These are phyloP conservation scores for Inga oerstediana DNA, from an alignment of 306 rosid genomes.

Conservation along the genomic window DNA sequence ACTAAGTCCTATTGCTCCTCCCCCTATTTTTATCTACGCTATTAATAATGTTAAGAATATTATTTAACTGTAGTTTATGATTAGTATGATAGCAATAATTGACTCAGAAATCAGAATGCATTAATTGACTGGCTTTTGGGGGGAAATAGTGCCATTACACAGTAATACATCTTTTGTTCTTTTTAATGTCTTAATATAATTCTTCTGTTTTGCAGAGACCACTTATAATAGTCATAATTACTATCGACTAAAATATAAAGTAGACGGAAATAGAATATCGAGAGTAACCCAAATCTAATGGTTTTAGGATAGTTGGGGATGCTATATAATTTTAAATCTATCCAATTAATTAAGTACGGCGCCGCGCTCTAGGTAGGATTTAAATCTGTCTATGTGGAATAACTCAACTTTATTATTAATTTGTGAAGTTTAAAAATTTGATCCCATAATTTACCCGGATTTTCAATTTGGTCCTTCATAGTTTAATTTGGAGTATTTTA, in stretches of 20 bases:
- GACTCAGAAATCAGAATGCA: neutral
- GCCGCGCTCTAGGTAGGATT: neutral
- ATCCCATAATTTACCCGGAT: neutral
- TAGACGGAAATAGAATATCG: neutral
- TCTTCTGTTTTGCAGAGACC: neutral
- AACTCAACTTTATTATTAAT: neutral
- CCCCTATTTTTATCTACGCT: neutral
- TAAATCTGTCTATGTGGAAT: neutral
- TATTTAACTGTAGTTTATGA: neutral
- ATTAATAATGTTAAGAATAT: neutral
- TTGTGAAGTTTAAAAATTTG: too few relatives aligned
- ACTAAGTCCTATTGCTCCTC: neutral
- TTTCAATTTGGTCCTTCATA: neutral
- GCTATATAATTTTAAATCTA: neutral
- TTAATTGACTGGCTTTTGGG: constrained; percentile 5
- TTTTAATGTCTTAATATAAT: neutral
- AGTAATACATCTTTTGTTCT: neutral
- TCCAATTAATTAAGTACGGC: neutral
- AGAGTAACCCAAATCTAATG: neutral
- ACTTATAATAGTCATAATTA: neutral
- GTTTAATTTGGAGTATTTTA: neutral
- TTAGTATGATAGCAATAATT: neutral
- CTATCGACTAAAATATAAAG: neutral
- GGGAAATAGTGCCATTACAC: neutral
- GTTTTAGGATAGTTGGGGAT: neutral